Base-by-base conservation (phyloP, 805 yeast genomes). In the Kuraishia ogatae region DNA sequence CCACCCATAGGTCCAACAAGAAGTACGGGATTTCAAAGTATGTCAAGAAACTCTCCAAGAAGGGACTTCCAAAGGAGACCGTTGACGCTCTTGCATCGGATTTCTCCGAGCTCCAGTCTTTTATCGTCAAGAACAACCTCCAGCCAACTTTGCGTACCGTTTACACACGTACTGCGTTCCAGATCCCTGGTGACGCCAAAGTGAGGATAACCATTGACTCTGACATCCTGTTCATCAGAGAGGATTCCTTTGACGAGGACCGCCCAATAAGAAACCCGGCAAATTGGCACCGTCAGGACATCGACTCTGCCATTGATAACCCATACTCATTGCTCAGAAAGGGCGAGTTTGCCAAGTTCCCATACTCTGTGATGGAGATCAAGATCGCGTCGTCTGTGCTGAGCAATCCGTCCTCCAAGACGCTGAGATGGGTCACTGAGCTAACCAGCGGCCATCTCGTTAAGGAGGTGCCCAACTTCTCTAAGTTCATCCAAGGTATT, bases 171-270 rank as follows among this genome's bases (percentile, higher is more conserved):
- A 89, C 97, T 5, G 98, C 98, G 2, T 93, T 94, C 76, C 97
- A 93, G 76, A 93, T 93, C 63, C 99, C 99, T 2, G 97, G 97
- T 56, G 98, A 94, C 68, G 96, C 92, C 68, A 82, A 93, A 65
- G 86, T 92, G 46, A 84, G 98, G 67, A 84, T 94, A 58, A 85
- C 89, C 50, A 89, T 93, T 59, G 98, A 93, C 71, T 86, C 96
- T 17, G 94, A 94, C 67, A 82, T 94, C 55, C 66, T 85, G 53
- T 92, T 89, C 66, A 85, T 93, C 58, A 82, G 98, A 63, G 99
- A 93, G 68, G 98, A 93, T 68, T 72, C 93, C 0, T 87, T 93
- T 65, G 97, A 92, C 69, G 71, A 77, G 50, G 84, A 82, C 59
- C 80, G 92, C 62, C 98, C 99, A 19, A 87, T 91, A 58, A 85